Evolutionary conservation across 768 basidiomycete genomes (phyloP), one percentile per base, ranked within the genome.

Genomic region (Lanmaoa pseudosensibilis): DNA sequence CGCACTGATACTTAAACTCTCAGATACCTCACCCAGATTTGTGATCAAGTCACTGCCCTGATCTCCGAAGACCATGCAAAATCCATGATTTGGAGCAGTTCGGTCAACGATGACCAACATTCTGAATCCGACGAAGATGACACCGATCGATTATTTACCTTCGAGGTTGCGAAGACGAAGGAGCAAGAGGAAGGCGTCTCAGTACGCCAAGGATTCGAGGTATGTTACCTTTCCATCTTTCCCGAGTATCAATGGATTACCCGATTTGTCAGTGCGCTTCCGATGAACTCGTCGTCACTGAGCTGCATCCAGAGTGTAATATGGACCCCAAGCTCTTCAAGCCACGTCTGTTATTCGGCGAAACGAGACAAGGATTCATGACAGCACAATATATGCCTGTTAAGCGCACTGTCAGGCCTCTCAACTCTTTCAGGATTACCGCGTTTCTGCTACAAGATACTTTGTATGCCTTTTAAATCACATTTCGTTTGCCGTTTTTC

Each of bases 1-100:
- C 34, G 36, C 15, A 25, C 38, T 50, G 33, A 53, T 11, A 4
- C 4, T 21, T 2, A 8, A 25, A 39, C 38, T 10, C 15, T 12
- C 36, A 86, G 84, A 47, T 86, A 84, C 61, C 77, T 86, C 9
- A 83, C 77, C 3, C 83, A 84, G 63, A 76, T 85, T 7, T 69
- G 78, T 13, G 84, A 86, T 58, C 84, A 86, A 66, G 65, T 81
- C 10, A 59, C 74, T 0, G 79, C 78, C 18, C 58, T 85, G 23
- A 62, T 86, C 30, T 82, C 84, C 4, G 65, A 76, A 1, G 75
- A 78, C 8, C 75, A 84, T 50, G 72, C 78, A 0, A 64, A 70
- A 21, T 65, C 76, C 7, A 69, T 86, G 52, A 66, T 80, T 5
- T 84, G 79, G 78, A 70, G 57, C 25, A 66, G 73, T 16, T 71